Evolutionary conservation across 495 filamentous ascomycete genomes (phyloP).

Genomic region (Penicillium paradoxum): DNA sequence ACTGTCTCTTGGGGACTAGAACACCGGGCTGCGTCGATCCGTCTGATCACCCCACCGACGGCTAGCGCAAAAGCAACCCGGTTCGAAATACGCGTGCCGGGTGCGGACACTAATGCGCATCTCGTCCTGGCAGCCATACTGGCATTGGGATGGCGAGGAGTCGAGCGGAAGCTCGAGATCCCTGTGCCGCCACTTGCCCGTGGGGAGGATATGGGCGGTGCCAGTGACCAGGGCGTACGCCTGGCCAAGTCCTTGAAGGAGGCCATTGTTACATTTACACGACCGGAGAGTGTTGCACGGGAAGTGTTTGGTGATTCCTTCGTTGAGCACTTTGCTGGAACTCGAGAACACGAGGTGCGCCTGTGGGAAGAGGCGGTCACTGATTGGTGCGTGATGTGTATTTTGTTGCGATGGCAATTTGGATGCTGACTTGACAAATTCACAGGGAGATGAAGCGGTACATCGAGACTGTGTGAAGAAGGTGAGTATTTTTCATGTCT

Average conservation of each 20-base stretch:
- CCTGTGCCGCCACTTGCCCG: slow-evolving; percentile 74
- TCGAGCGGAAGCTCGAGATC: slow-evolving; percentile 84
- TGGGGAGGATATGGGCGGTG: slow-evolving; percentile 70
- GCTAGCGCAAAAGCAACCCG: slow-evolving; percentile 76
- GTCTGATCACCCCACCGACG: slow-evolving; percentile 83
- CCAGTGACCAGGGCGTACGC: slow-evolving; percentile 53
- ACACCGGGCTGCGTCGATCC: slow-evolving; percentile 86
- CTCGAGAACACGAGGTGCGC: slow-evolving; percentile 82
- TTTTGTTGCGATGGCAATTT: not conserved
- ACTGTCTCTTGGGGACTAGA: slow-evolving; percentile 96
- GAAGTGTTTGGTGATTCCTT: slow-evolving; percentile 93
- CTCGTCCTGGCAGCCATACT: slow-evolving; percentile 84
- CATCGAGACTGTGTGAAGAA: slow-evolving; percentile 46
- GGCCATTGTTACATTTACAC: slow-evolving; percentile 69
- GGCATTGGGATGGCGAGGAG: slow-evolving; percentile 80
- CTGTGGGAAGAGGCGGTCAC: slow-evolving; percentile 95
- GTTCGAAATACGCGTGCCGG: slow-evolving; percentile 86
- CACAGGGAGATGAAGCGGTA: slow-evolving; percentile 48
- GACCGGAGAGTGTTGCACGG: slow-evolving; percentile 73
- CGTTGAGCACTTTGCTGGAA: slow-evolving; percentile 91
- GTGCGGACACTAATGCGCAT: slow-evolving; percentile 85
- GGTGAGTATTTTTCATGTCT: too few relatives aligned
- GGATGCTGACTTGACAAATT: slow-evolving; percentile 9
- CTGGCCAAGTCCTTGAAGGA: slow-evolving; percentile 79
- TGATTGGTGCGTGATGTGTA: slow-evolving; percentile 72